Percentiles rank a stretch among this genome's conserved stretches.
These are phyloP conservation scores for Curvularia eragrostidis DNA, from an alignment of 2,329 filamentous ascomycete genomes.

Conservation along the genomic window DNA sequence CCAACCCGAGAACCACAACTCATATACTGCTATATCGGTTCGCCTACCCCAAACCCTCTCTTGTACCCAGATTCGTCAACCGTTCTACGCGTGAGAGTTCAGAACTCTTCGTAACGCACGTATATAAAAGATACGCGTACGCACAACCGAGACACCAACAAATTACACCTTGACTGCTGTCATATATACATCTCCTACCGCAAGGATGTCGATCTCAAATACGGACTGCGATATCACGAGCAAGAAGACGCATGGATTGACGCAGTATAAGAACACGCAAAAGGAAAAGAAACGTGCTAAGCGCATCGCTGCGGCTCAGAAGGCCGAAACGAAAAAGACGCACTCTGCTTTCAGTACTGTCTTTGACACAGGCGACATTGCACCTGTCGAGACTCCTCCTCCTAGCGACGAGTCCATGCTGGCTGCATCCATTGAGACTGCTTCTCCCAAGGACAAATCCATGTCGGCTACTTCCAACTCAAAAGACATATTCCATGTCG, in stretches of 20 bases:
- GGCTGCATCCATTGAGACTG: background rate
- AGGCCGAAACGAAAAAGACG: background rate
- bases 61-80: background rate
- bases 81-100: background rate
- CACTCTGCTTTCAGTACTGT: background rate
- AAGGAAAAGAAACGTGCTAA: constrained; percentile 10
- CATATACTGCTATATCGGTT: too few species aligned
- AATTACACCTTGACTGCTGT: background rate
- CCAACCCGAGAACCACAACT: background rate
- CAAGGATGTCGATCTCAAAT: background rate
- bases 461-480: background rate
- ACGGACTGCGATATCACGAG: background rate
- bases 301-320: constrained; percentile 6
- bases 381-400: too few species aligned
- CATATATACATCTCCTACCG: background rate
- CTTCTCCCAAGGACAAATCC: background rate
- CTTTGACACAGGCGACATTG: background rate
- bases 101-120: background rate
- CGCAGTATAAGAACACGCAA: constrained; percentile 12
- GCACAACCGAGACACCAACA: background rate
- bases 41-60: too few species aligned
- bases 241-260: constrained; percentile 15
- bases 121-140: background rate
- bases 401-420: background rate
- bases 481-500: background rate